Evolutionary conservation across 768 basidiomycete genomes (phyloP), one percentile per base, ranked within the genome.

Genomic region (Phylloporus sp.): DNA sequence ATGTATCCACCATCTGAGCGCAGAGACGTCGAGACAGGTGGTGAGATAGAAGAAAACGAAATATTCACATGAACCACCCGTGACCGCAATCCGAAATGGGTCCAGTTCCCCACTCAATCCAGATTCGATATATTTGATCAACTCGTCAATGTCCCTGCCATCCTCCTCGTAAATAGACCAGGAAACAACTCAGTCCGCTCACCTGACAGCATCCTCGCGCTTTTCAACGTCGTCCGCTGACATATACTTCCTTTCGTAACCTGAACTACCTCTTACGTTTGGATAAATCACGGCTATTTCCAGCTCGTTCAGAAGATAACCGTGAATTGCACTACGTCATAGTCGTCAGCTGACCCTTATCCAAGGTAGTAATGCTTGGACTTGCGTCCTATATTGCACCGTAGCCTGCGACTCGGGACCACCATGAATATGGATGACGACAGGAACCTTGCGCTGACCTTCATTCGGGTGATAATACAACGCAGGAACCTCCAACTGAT

Each of bases 191-290:
- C n/a, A 37, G 9, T 9, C 17, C 4, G 23, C 56, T 38, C 38
- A 73, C 72, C 66, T 73, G 53, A 73, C 69, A 1, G 72, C 59
- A 55, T 72, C 68, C 48, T 74, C 72, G 28, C 71, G 64, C 44
- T 73, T 74, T 50, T 66, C 60, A 6, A 74, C 67, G 24, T 71
- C 69, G 50, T 74, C 72, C 23, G 59, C 52, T 14, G 68, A 58
- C 62, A 70, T 59, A 54, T 70, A 74, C 40, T 50, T 64, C 46
- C 58, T 71, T 26, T 69, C 72, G 41, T 73, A 74, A 23, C 71
- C 71, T 4, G 59, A 58, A 44, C 72, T 74, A 32, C 71, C 72
- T 36, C 71, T 58, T 18, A 73, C 72, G 36, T 73, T 73, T 14
- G 71, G 71, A 46, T 70, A 71, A 26, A 74, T 64, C 27, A 74